A percentile compares a stretch with the other conserved stretches of the same genome.
Evolutionary conservation across 2,329 filamentous ascomycete genomes (phyloP).

Genomic region (Clarireedia paspali): DNA sequence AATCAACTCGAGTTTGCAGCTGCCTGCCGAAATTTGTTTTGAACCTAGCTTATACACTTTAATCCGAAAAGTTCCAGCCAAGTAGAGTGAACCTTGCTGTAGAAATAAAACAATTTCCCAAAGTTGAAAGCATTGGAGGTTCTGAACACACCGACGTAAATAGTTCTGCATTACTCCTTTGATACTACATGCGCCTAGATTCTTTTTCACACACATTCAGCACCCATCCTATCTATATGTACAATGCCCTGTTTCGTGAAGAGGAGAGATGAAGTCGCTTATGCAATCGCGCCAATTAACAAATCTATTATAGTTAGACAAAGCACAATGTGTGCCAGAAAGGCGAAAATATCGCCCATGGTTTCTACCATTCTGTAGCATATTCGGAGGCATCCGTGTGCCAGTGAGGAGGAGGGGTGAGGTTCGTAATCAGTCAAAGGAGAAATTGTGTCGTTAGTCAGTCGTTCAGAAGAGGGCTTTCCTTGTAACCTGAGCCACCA

Average conservation of each 20-base stretch:
- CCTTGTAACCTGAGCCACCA: constrained; percentile 37
- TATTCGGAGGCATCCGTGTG: constrained; percentile 1
- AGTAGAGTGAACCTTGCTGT: no score
- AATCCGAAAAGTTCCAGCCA: no score
- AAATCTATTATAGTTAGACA: constrained; percentile 28
- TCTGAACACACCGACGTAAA: neutral
- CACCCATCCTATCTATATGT: constrained; percentile 26
- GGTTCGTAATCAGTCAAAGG: neutral
- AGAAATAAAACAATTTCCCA: no score
- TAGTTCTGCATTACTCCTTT: constrained; percentile 18
- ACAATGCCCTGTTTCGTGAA: constrained; percentile 23
- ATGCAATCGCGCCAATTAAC: constrained; percentile 28
- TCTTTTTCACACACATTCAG: constrained; percentile 13
- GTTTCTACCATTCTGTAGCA: constrained; percentile 2
- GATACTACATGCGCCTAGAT: constrained; percentile 18
- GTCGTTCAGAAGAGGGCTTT: constrained; percentile 39
- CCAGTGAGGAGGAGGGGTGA: constrained; percentile 1
- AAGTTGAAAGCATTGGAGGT: neutral
- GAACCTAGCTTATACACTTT: no score
- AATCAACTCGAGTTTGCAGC: no score
- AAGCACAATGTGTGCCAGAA: constrained; percentile 25
- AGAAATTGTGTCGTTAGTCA: constrained; percentile 1
- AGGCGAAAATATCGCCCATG: constrained; percentile 15
- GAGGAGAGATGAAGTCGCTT: constrained; percentile 31
- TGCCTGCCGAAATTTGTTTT: no score